These are phyloP conservation scores for Cornus kousa DNA, from an alignment of 148 eudicot species.

Conservation along the genomic window DNA sequence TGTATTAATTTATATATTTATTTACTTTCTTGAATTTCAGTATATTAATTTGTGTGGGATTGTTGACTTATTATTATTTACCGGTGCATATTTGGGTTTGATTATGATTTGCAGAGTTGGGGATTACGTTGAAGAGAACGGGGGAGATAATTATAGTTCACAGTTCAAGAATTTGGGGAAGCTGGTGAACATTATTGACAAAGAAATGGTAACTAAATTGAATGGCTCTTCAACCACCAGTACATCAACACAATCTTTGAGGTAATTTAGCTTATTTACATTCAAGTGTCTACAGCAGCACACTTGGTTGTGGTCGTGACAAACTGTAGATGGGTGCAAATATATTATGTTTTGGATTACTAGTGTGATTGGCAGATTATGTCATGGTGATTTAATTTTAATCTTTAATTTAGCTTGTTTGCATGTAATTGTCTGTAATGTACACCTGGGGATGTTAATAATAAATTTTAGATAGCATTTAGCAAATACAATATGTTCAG, in stretches of 20 bases:
- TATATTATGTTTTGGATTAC: background rate
- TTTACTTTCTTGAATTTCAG: background rate
- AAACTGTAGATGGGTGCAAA: background rate
- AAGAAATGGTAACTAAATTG: conserved; percentile 47
- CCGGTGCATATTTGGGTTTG: background rate
- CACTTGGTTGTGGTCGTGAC: background rate
- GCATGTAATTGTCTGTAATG: background rate
- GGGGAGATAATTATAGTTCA: conserved; percentile 44
- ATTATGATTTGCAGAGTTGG: conserved; percentile 43
- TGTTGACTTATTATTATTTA: background rate
- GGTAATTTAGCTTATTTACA: conserved; percentile 17
- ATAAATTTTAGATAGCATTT: background rate
- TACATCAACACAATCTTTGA: conserved; percentile 22
- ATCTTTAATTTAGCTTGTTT: background rate
- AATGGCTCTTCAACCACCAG: conserved; percentile 30
- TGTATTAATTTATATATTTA: background rate
- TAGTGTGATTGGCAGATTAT: background rate
- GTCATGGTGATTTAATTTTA: too few species aligned
- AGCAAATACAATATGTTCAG: background rate
- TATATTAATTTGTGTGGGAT: background rate
- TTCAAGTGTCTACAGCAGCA: background rate
- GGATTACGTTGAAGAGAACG: conserved; percentile 50
- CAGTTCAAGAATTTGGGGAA: conserved; percentile 74
- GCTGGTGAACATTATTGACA: conserved; percentile 52
- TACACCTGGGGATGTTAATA: background rate